phyloP scores from a whole-genome alignment of 495 filamentous ascomycete genomes.

The Ramalina intermedia region DNA sequence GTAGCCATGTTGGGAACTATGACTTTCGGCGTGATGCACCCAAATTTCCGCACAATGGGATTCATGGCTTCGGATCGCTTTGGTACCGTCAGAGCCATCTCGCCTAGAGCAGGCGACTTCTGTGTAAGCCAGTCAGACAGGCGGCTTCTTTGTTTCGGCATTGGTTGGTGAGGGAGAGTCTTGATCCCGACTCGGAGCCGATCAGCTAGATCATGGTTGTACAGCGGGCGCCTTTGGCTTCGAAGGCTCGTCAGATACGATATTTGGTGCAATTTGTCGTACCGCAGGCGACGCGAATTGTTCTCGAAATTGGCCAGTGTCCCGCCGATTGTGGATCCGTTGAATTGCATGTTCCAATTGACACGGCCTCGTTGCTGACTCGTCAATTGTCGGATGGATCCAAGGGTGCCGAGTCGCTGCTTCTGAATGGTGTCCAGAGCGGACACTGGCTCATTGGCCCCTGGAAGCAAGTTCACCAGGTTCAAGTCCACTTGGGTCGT shows the following conservation, averaged over 20 bases:
- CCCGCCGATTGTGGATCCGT: conserved; percentile 50
- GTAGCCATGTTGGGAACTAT: conserved; percentile 55
- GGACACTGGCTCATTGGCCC: conserved; percentile 45
- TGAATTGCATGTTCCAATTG: conserved; percentile 40
- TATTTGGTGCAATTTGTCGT: conserved; percentile 66
- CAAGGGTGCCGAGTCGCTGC: conserved; percentile 22
- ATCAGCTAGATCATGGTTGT: conserved; percentile 60
- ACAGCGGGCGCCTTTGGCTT: conserved; percentile 66
- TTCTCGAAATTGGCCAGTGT: conserved; percentile 61
- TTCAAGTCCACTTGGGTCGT: conserved; percentile 54
- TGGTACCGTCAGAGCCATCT: conserved; percentile 58
- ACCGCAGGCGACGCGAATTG: conserved; percentile 50
- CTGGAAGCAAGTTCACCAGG: conserved; percentile 69
- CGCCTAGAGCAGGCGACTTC: conserved; percentile 49
- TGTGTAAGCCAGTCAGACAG: conserved; percentile 61
- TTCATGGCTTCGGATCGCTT: conserved; percentile 57
- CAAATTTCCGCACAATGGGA: conserved; percentile 69
- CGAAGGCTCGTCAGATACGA: conserved; percentile 71
- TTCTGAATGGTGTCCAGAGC: conserved; percentile 24
- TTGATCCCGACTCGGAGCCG: conserved; percentile 48
- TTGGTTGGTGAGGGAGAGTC: conserved; percentile 36
- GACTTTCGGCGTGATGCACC: conserved; percentile 78
- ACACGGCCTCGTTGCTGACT: conserved; percentile 17
- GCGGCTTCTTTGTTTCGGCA: conserved; percentile 37
- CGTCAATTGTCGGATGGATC: conserved; percentile 13